Evolutionary conservation across 768 basidiomycete genomes (phyloP), one percentile per base, ranked within the genome.

Genomic region (Leccinum barrowsii): DNA sequence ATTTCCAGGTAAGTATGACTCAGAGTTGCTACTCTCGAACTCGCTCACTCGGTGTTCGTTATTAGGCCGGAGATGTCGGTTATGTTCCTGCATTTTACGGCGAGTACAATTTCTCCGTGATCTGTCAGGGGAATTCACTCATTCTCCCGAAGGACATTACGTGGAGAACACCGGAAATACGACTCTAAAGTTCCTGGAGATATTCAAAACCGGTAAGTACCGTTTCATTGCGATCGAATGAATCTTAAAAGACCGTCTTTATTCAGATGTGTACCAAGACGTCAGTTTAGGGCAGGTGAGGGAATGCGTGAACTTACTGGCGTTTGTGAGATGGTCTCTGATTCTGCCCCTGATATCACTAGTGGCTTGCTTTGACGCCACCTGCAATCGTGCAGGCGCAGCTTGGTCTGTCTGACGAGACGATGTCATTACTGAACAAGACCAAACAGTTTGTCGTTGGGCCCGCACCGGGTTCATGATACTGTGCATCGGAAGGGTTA

Each of bases 121-220:
- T 47, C 30, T 17, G 17, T 19, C 8, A 19, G 13, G 21, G 10
- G 7, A 42, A 11, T 8, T 6, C 1, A 19, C 51, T 50, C 8
- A 58, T 7, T 19, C 21, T 35, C 2, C 0, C 1, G 28, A 46
- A 78, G 78, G 80, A 4, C 82, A 83, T 58, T 83, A 82, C 50
- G 76, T 84, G 6, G 83, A 84, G 65, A 83, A 83, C 58, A 79
- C 72, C 7, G 80, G 82, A 32, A 80, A 82, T 58, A 75, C 75
- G 12, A 79, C 81, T 4, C 64, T 83, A 21, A 73, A 66, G 58
- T 82, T 74, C 65, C 71, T 82, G 37, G 80, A 82, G 62, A 76
- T 82, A 44, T 80, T 81, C 68, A 78, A 75, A 30, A 69, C 80
- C 2, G 69, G 76, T 73, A 63, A 59, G 59, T 59, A 30, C n/a